A percentile compares a stretch with the other conserved stretches of the same genome.
Evolutionary conservation across 176 grass and related monocot genomes (phyloP).

Genomic region (Raddia distichophylla): DNA sequence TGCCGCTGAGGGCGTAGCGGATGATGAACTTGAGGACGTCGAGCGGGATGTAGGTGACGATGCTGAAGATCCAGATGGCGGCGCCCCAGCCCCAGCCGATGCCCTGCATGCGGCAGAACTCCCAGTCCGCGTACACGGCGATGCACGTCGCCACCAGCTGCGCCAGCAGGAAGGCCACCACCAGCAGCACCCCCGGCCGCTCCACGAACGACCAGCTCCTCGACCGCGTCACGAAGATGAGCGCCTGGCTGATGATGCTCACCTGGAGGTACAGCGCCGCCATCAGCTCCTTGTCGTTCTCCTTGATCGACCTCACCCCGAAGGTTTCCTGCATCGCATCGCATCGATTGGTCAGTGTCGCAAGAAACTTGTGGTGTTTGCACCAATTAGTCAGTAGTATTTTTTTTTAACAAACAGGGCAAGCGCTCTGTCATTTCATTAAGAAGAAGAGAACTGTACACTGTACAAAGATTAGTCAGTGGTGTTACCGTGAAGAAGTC

Average conservation of each 20-base stretch:
- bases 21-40: slow-evolving; percentile 96
- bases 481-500: slow-evolving; percentile 60
- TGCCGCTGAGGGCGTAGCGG: slow-evolving; percentile 82
- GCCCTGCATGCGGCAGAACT: slow-evolving; percentile 82
- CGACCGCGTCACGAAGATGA: slow-evolving; percentile 85
- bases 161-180: slow-evolving; percentile 64
- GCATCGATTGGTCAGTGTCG: no score
- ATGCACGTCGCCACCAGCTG: slow-evolving; percentile 81
- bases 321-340: slow-evolving; percentile 38
- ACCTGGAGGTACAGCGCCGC: slow-evolving; percentile 88
- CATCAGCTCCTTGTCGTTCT: slow-evolving; percentile 64
- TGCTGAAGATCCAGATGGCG: slow-evolving; percentile 82
- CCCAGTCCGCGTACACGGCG: slow-evolving; percentile 86
- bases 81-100: slow-evolving; percentile 91
- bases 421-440: no score
- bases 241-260: slow-evolving; percentile 91
- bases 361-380: no score
- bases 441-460: no score
- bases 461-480: no score
- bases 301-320: slow-evolving; percentile 63
- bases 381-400: no score
- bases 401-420: no score
- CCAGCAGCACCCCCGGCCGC: slow-evolving; percentile 54
- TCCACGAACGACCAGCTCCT: slow-evolving; percentile 66
- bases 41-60: slow-evolving; percentile 90